phyloP scores from a whole-genome alignment of 257 asterid species.

The Plectranthus barbatus region DNA sequence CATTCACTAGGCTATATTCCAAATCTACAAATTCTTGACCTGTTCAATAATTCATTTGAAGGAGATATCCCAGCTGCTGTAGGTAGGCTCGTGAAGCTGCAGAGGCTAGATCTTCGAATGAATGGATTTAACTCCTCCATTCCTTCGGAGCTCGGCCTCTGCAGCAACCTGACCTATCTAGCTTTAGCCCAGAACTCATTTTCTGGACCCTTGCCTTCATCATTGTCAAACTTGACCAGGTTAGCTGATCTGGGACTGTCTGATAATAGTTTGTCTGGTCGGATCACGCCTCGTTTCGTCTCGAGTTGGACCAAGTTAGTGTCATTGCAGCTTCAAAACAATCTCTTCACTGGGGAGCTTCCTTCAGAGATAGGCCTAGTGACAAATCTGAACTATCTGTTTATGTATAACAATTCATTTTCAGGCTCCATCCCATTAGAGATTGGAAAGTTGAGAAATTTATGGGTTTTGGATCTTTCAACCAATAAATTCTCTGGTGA shows the following conservation, averaged over 20 bases:
- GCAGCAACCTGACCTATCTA: constrained; percentile 31
- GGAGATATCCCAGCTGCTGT: constrained; percentile 35
- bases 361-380: constrained; percentile 41
- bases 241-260: constrained; percentile 46
- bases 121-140: constrained; percentile 35
- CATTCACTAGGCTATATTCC: constrained; percentile 30
- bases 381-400: constrained; percentile 27
- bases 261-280: constrained; percentile 50
- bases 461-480: neutral
- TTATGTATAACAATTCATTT: constrained; percentile 33
- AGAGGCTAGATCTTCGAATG: constrained; percentile 22
- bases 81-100: constrained; percentile 29
- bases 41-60: constrained; percentile 44
- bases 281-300: constrained; percentile 31
- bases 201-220: constrained; percentile 51
- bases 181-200: constrained; percentile 32
- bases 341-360: constrained; percentile 41
- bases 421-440: constrained; percentile 50
- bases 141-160: constrained; percentile 37
- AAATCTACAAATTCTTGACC: constrained; percentile 31
- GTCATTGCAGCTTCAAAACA: constrained; percentile 59
- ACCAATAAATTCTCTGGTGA: too few relatives aligned
- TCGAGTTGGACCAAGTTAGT: constrained; percentile 46
- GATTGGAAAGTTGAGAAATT: constrained; percentile 37
- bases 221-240: constrained; percentile 45